A percentile compares a stretch with the other conserved stretches of the same genome.
phyloP scores from a whole-genome alignment of 108 stramenopile species.

The Cyclotella kingstonii region DNA sequence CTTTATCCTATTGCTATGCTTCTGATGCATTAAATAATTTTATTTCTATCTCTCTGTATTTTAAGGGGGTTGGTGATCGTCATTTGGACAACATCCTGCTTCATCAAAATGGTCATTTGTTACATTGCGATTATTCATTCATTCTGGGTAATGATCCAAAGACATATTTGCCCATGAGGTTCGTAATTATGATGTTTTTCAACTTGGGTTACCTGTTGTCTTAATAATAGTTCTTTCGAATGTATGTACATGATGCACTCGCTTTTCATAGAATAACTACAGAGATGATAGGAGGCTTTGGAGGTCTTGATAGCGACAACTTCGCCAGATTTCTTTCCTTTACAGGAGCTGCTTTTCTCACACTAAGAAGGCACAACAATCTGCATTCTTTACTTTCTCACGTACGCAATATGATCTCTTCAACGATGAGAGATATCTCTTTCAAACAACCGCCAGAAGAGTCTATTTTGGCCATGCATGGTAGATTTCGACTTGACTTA shows the following conservation, averaged over 20 bases:
- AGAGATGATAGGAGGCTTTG: conserved; percentile 86
- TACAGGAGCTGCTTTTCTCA: conserved; percentile 78
- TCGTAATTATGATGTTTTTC: background rate
- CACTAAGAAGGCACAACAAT: conserved; percentile 71
- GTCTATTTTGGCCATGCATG: conserved; percentile 61
- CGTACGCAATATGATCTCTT: conserved; percentile 58
- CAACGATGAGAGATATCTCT: conserved; percentile 57
- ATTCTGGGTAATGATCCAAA: conserved; percentile 88
- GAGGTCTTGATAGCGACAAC: conserved; percentile 81
- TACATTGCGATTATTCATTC: conserved; percentile 87
- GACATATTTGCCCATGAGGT: conserved; percentile 76
- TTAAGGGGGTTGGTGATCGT: conserved; percentile 81
- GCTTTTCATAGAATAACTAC: conserved; percentile 60
- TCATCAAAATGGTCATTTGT: conserved; percentile 77
- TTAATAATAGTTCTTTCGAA: background rate
- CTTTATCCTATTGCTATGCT: background rate
- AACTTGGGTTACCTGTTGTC: no score
- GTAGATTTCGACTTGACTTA: conserved; percentile 70
- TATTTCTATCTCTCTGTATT: background rate
- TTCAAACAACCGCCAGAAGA: conserved; percentile 56
- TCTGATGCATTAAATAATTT: background rate
- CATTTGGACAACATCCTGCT: conserved; percentile 86
- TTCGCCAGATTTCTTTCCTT: conserved; percentile 77
- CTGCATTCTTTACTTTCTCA: conserved; percentile 71
- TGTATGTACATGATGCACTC: background rate